Conservation (phyloP, 495 filamentous ascomycete genomes). For the Pyronema omphalodes region DNA sequence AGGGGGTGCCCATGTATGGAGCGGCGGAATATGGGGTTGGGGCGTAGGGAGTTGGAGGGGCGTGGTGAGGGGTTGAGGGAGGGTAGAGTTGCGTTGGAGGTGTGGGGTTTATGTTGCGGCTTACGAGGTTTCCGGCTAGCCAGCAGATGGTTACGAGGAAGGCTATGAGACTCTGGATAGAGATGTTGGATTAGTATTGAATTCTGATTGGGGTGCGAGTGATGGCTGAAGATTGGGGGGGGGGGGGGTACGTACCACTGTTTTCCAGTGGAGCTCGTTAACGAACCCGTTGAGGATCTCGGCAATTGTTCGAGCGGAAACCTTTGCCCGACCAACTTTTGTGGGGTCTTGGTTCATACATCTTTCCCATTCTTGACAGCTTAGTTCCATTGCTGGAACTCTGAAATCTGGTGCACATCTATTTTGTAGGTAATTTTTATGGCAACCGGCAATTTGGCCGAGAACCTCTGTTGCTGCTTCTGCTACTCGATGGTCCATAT, state of each 20-base stretch:
- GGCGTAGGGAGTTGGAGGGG: too few species aligned
- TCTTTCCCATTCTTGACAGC: slow-evolving; percentile 60
- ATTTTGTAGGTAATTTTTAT: slow-evolving; percentile 51
- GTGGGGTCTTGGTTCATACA: slow-evolving; percentile 69
- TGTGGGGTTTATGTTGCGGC: too few species aligned
- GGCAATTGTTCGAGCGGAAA: slow-evolving; percentile 61
- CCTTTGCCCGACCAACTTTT: slow-evolving; percentile 43
- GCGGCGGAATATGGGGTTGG: too few species aligned
- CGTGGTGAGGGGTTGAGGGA: too few species aligned
- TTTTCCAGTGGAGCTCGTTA: slow-evolving; percentile 54
- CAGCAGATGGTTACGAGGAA: neutral
- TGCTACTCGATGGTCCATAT: slow-evolving; percentile 54
- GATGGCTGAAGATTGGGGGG: slow-evolving; percentile 5
- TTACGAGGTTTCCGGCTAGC: neutral
- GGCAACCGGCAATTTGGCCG: slow-evolving; percentile 52
- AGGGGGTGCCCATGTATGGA: too few species aligned
- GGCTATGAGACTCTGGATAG: neutral
- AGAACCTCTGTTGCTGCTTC: slow-evolving; percentile 44
- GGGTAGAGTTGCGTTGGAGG: too few species aligned
- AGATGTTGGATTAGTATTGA: too few species aligned
- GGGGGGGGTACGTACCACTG: slow-evolving; percentile 34
- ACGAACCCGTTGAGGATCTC: slow-evolving; percentile 60
- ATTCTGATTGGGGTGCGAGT: slow-evolving; percentile 3
- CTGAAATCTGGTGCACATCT: slow-evolving; percentile 42
- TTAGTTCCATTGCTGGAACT: slow-evolving; percentile 50